phyloP scores from a whole-genome alignment of 768 basidiomycete genomes.

The Coprinellus micaceus region DNA sequence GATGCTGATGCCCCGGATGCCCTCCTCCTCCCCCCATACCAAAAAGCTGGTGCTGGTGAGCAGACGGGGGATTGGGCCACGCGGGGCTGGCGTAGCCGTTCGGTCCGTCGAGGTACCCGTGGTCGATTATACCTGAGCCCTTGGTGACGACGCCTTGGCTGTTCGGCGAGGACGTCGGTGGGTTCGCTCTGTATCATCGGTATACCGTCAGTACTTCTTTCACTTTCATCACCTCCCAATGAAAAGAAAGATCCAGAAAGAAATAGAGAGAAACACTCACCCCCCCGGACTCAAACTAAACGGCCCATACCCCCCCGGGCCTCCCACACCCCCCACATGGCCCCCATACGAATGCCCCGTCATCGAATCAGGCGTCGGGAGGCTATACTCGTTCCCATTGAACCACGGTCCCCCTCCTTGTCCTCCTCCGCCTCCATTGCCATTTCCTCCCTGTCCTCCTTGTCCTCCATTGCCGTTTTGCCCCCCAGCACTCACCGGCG shows the following conservation, averaged over 20 bases:
- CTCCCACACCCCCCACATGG: not conserved
- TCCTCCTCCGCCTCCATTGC: too few species aligned
- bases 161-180: too few species aligned
- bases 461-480: too few species aligned
- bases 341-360: constrained; percentile 24
- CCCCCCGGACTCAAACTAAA: too few species aligned
- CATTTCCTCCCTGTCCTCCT: too few species aligned
- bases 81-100: not conserved
- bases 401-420: too few species aligned
- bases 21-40: not conserved
- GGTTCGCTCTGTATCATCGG: too few species aligned
- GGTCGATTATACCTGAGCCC: not conserved
- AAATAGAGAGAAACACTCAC: too few species aligned
- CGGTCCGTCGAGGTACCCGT: not conserved
- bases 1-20: constrained; percentile 8
- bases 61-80: not conserved
- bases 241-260: too few species aligned
- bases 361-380: constrained; percentile 23
- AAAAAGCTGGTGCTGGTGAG: constrained; percentile 1
- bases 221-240: too few species aligned
- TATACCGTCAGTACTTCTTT: too few species aligned
- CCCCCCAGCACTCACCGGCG: constrained; percentile 1
- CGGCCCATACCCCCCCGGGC: too few species aligned
- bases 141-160: not conserved
- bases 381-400: constrained; percentile 2